A percentile compares a stretch with the other conserved stretches of the same genome.
Evolutionary conservation across 2,329 filamentous ascomycete genomes (phyloP).

Genomic region (Fusarium phyllophilum): DNA sequence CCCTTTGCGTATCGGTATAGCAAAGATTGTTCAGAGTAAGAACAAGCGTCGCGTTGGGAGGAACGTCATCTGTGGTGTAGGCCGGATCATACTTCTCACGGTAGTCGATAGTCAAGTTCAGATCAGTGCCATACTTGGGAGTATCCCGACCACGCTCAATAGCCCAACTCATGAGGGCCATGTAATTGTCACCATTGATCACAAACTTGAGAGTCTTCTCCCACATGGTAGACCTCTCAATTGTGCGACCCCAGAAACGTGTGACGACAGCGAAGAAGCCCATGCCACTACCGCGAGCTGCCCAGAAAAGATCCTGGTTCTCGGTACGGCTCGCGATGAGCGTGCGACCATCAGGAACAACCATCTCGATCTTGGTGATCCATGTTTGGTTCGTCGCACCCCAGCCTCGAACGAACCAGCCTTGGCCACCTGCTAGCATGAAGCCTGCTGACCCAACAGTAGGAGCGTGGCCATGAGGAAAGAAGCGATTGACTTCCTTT

Average conservation of each 20-base stretch:
- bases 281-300: slow-evolving; percentile 7
- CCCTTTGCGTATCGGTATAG: background rate
- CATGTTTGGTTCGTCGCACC: slow-evolving; percentile 4
- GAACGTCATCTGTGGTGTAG: background rate
- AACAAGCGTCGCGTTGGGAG: background rate
- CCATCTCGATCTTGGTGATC: slow-evolving; percentile 17
- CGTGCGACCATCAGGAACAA: slow-evolving; percentile 1
- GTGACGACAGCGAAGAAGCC: slow-evolving; percentile 17
- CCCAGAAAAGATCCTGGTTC: slow-evolving; percentile 14
- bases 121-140: background rate
- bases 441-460: slow-evolving; percentile 13
- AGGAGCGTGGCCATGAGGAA: slow-evolving; percentile 9
- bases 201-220: slow-evolving; percentile 2
- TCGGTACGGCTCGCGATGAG: background rate
- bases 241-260: slow-evolving; percentile 16
- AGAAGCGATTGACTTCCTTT: background rate
- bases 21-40: background rate
- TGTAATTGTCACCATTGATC: background rate
- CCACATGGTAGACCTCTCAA: slow-evolving; percentile 3
- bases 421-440: slow-evolving; percentile 18
- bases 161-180: background rate
- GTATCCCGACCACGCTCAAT: background rate
- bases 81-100: background rate
- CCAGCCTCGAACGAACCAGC: slow-evolving; percentile 14
- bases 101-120: background rate